Evolutionary conservation across 2,329 filamentous ascomycete species (phyloP), one percentile per base, ranked within the genome.

Genomic region (Alternaria gaisen): DNA sequence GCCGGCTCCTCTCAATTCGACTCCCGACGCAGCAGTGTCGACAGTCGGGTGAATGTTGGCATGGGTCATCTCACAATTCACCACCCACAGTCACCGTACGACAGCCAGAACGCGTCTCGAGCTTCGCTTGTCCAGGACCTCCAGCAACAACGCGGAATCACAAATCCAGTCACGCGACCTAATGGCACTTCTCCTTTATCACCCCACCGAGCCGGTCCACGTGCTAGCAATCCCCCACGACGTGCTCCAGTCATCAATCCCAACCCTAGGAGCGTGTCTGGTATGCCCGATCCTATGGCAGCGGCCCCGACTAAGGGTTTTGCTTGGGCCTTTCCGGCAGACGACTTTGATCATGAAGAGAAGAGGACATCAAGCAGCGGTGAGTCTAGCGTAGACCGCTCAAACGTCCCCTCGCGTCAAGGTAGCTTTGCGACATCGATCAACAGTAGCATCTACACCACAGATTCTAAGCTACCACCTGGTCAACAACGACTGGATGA

Each of bases 261-360:
- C 0, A 82, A 83, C 30, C 67, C 90, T 83, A 64, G 90, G 83
- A 66, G 88, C 82, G 54, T 86, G 84, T 79, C 87, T 82, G 72
- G 91, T 85, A 81, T 90, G 87, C 72, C 89, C 83, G 81, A 85
- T 73, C 83, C 83, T 7, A 84, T 81, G 68, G 91, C 91, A 40
- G 89, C 90, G 30, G 90, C 92, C 75, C 91, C 91, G 5, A 94
- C 90, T 11, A 93, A 93, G 77, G 91, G 91, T 74, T 91, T 91
- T 75, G 90, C 91, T 5, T 94, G 91, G 91, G 91, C 91, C 67
- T 94, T 94, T 69, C 91, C 91, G 1, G 56, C 56, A 1, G 91
- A 92, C 72, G 88, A 90, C 55, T 86, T 89, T 53, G 87, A 90
- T 59, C 81, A 78, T 36, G 84, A 83, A 42, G 82, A 84, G 40